phyloP scores from a whole-genome alignment of 306 rosid genomes.

The Carpinus viminea region DNA sequence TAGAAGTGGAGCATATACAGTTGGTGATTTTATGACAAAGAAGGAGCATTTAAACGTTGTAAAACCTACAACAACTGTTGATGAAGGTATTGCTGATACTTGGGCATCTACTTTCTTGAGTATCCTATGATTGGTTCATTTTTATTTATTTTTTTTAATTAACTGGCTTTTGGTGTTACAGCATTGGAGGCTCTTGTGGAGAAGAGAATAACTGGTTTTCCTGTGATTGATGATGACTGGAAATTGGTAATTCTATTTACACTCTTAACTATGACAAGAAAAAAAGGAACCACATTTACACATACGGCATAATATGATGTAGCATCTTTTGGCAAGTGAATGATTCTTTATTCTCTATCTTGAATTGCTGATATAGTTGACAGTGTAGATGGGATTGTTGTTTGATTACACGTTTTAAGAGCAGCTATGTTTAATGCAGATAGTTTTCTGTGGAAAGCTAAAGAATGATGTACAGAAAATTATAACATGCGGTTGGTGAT shows the following conservation, averaged over 20 bases:
- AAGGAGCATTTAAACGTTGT: conserved; percentile 64
- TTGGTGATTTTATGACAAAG: conserved; percentile 90
- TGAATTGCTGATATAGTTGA: neutral
- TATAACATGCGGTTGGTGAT: neutral
- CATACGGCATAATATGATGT: neutral
- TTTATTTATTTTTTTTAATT: neutral
- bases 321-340: neutral
- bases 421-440: neutral
- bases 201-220: conserved; percentile 90
- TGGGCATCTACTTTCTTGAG: neutral
- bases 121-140: neutral
- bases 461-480: conserved; percentile 4
- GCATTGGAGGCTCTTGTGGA: conserved; percentile 77
- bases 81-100: conserved; percentile 55
- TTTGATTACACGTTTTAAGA: neutral
- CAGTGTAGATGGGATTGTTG: neutral
- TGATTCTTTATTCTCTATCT: neutral
- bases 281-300: neutral
- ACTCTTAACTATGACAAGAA: neutral
- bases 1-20: conserved; percentile 52
- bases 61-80: conserved; percentile 71
- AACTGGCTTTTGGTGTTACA: conserved; percentile 26
- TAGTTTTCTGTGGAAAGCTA: neutral
- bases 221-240: conserved; percentile 91
- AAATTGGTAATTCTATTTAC: conserved; percentile 56